These are phyloP conservation scores for Carex kokanica DNA, from an alignment of 176 grass and related monocot genomes.

Conservation along the genomic window DNA sequence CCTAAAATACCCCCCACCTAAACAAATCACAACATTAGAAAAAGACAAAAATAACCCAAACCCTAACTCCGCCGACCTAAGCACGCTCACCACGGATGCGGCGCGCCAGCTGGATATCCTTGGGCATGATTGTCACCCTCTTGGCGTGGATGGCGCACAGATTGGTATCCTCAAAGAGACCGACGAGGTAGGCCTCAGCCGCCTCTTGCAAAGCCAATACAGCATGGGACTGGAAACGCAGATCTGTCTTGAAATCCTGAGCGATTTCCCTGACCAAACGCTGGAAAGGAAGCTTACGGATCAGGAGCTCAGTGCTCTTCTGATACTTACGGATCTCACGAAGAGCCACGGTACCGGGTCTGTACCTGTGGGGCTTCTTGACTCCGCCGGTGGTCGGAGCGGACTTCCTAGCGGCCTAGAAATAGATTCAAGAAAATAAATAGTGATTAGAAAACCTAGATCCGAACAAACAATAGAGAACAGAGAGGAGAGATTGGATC, in stretches of 20 bases:
- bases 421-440: neutral
- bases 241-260: constrained; percentile 40
- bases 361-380: constrained; percentile 27
- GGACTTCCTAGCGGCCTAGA: constrained; percentile 26
- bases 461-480: neutral
- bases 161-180: constrained; percentile 31
- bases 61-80: neutral
- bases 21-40: constrained; percentile 1
- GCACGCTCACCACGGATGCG: constrained; percentile 25
- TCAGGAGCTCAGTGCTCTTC: constrained; percentile 44
- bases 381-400: constrained; percentile 26
- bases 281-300: constrained; percentile 42
- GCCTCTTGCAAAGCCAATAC: constrained; percentile 25
- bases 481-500: neutral
- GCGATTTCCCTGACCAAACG: constrained; percentile 37
- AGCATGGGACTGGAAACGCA: constrained; percentile 30
- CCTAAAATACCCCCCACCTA: constrained; percentile 5
- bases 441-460: constrained; percentile 14
- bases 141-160: constrained; percentile 26
- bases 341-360: constrained; percentile 26
- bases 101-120: constrained; percentile 26
- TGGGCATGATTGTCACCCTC: constrained; percentile 20
- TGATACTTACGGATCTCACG: constrained; percentile 47
- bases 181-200: constrained; percentile 20
- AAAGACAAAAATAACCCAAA: neutral